phyloP scores from a whole-genome alignment of 2,329 filamentous ascomycete genomes.

The Fusarium stilboides region DNA sequence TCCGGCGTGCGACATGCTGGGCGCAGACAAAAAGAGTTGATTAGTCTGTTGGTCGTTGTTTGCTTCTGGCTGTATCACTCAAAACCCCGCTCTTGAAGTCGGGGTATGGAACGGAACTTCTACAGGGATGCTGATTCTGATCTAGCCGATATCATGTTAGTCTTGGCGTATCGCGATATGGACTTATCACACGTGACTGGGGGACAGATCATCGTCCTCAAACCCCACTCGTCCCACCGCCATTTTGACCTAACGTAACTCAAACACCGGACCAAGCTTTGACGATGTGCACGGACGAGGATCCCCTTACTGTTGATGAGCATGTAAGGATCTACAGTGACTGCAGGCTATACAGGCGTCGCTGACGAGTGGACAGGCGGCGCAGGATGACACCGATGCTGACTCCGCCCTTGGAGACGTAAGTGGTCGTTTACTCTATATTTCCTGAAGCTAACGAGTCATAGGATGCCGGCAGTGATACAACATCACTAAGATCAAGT shows the following conservation, averaged over 20 bases:
- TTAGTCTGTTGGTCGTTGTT: slow-evolving; percentile 2
- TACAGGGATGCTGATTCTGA: too few species aligned
- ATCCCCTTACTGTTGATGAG: slow-evolving; percentile 5
- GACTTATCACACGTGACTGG: slow-evolving; percentile 8
- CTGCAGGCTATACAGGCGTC: background rate
- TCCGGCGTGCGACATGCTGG: slow-evolving; percentile 3
- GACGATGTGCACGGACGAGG: background rate
- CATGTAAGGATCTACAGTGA: background rate
- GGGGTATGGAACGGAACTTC: too few species aligned
- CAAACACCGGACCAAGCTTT: background rate
- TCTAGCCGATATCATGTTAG: background rate
- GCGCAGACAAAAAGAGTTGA: background rate
- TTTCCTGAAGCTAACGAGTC: fast-evolving
- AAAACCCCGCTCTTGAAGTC: slow-evolving; percentile 6
- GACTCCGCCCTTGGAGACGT: slow-evolving; percentile 9
- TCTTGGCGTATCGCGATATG: background rate
- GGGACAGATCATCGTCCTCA: background rate
- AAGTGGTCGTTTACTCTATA: background rate
- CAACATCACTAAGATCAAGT: background rate
- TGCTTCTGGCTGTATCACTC: background rate
- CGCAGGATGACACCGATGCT: background rate
- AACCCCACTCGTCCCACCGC: background rate
- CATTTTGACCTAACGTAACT: background rate
- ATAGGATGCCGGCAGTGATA: background rate
- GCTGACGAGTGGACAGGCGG: background rate